Evolutionary conservation across 257 asterid species (phyloP).

Genomic region (Solanum stenotomum): DNA sequence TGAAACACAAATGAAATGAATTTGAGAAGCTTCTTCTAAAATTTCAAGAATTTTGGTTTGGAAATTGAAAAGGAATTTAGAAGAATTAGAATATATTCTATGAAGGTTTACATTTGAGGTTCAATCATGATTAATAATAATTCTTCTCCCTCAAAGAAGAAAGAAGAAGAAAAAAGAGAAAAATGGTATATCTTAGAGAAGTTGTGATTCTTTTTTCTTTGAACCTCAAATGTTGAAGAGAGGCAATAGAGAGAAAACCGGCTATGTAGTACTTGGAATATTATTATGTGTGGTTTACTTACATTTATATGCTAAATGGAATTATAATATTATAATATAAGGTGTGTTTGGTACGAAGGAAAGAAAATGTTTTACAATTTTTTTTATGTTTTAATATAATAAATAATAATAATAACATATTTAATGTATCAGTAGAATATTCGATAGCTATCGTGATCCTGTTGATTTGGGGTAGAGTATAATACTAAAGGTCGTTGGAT

Average conservation of each 20-base stretch:
- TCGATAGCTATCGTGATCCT: too few species aligned
- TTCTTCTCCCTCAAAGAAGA: slow-evolving; percentile 24
- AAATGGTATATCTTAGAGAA: background rate
- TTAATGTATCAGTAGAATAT: too few species aligned
- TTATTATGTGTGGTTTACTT: background rate
- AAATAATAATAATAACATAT: too few species aligned
- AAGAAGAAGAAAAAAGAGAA: slow-evolving; percentile 10
- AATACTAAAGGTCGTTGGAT: background rate
- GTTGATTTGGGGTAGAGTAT: background rate
- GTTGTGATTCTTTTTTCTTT: slow-evolving; percentile 29
- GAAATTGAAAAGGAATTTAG: slow-evolving; percentile 2
- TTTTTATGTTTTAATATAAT: too few species aligned
- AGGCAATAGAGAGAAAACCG: slow-evolving; percentile 15
- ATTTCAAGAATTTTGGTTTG: background rate
- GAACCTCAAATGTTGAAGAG: background rate
- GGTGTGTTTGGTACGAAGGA: background rate
- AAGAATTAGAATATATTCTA: background rate
- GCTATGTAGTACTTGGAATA: slow-evolving; percentile 17
- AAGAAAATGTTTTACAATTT: rapidly evolving
- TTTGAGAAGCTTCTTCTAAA: slow-evolving; percentile 1
- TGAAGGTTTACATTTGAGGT: slow-evolving; percentile 12
- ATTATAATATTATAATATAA: background rate
- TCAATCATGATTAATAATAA: background rate
- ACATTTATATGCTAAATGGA: background rate
- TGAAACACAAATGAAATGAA: background rate